Evolutionary conservation across 345 rosid genomes (phyloP), one percentile per base, ranked within the genome.

Genomic region (Moringa oleifera): DNA sequence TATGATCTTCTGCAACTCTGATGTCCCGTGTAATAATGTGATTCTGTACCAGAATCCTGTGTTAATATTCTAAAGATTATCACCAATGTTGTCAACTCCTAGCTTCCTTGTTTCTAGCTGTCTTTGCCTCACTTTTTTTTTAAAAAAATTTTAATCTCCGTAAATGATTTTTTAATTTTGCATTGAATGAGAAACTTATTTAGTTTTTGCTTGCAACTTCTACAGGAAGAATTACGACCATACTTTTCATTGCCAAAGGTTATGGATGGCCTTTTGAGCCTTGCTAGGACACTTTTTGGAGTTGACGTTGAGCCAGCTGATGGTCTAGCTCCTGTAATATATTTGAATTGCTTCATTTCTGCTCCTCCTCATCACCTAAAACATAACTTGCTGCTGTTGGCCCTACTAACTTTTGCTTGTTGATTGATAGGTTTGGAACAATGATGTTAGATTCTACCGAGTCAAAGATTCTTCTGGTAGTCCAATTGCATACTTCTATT

Each of bases 221-320:
- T 67, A 47, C 77, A 91, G 98, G 98, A 89, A 78, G 95, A 89
- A 75, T 75, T 91, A 47, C 83, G 96, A 19, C 96, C 95, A 25
- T 91, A 75, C 79, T 91, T 91, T 76, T 91, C 98, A 18, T 70
- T 91, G 68, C 89, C 96, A 71, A 91, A 83, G 76, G 96, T 91
- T 31, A 18, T 55, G 81, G 85, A 84, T 69, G 97, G 90, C 36
- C 93, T 90, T 71, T 90, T 90, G 78, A 63, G 71, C 67, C 86
- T 93, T 67, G 94, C 85, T 18, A 78, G 80, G 71, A 77, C 69
- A 22, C 86, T 89, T 62, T 90, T 93, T 62, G 97, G 84, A 66
- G 73, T 93, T 63, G 80, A 83, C 55, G 75, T 93, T 60, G 91
- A 75, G 65, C 72, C 96, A 25, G 96, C 96, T n/a, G 96, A 89